Evolutionary conservation across 2,329 filamentous ascomycete species (phyloP).

Genomic region (Arthrobotrys iridis): DNA sequence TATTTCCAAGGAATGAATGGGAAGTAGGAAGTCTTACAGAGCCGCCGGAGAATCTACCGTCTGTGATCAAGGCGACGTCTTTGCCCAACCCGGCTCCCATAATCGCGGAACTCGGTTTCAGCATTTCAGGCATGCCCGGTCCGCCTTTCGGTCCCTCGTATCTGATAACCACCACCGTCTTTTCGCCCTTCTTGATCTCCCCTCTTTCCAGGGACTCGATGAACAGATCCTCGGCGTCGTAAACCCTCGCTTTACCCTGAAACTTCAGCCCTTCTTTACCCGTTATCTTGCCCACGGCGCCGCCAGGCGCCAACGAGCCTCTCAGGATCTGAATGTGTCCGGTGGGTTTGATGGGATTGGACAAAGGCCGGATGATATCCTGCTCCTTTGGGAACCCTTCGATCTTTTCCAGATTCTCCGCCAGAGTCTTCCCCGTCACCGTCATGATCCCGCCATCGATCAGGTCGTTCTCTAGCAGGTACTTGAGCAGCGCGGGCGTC

Average conservation of each 20-base stretch:
- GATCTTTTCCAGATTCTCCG: conserved; percentile 69
- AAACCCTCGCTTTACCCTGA: conserved; percentile 75
- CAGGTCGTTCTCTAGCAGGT: conserved; percentile 69
- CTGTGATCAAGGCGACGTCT: conserved; percentile 77
- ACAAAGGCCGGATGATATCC: conserved; percentile 75
- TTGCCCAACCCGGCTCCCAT: conserved; percentile 77
- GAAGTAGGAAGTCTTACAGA: conserved; percentile 57
- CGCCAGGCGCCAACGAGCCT: conserved; percentile 75
- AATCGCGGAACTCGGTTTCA: conserved; percentile 76
- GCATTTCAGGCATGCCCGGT: conserved; percentile 77
- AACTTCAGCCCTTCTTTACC: conserved; percentile 77
- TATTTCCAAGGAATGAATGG: background rate
- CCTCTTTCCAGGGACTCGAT: conserved; percentile 73
- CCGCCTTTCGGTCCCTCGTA: conserved; percentile 79
- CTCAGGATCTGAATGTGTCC: conserved; percentile 79
- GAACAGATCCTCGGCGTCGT: conserved; percentile 76
- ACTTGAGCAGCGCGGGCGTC: conserved; percentile 69
- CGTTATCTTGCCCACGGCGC: conserved; percentile 78
- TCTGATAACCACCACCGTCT: conserved; percentile 79
- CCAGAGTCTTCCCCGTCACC: conserved; percentile 70
- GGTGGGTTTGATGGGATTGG: conserved; percentile 75
- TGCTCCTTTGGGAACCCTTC: conserved; percentile 75
- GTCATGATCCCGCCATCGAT: conserved; percentile 71
- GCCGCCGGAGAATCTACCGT: conserved; percentile 72
- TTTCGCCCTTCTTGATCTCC: conserved; percentile 78